phyloP scores from a whole-genome alignment of 306 rosid genomes.

The Quercus robur region DNA sequence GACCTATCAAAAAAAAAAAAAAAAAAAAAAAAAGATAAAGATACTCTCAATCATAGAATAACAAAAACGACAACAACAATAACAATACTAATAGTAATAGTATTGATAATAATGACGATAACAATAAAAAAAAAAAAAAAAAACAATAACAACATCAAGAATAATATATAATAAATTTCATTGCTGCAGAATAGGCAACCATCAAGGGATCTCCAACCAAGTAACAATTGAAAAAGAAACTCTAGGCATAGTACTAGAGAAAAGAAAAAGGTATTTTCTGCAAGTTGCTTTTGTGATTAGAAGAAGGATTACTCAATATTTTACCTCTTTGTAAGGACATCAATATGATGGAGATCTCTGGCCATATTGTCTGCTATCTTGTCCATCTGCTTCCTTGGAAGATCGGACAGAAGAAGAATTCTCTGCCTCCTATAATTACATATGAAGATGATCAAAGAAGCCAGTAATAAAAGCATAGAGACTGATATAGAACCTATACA shows the following conservation, averaged over 20 bases:
- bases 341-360: conserved; percentile 81
- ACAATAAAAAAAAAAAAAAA: too few relatives aligned
- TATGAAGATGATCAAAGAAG: conserved; percentile 26
- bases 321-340: conserved; percentile 88
- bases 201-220: conserved; percentile 9
- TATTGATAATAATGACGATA: too few relatives aligned
- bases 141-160: too few relatives aligned
- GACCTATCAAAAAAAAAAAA: too few relatives aligned
- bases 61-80: too few relatives aligned
- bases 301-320: conserved; percentile 26
- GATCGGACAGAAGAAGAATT: conserved; percentile 93
- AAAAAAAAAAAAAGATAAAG: too few relatives aligned
- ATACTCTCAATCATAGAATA: too few relatives aligned
- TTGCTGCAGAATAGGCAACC: not conserved
- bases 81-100: too few relatives aligned
- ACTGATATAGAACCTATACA: conserved; percentile 23
- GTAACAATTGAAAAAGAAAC: not conserved
- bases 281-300: not conserved
- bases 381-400: conserved; percentile 94
- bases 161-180: not conserved
- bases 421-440: conserved; percentile 75
- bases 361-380: conserved; percentile 66
- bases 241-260: not conserved
- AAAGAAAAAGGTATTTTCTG: not conserved
- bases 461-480: conserved; percentile 25